phyloP scores from a whole-genome alignment of 768 basidiomycete species.

The Suillus fuscotomentosus region DNA sequence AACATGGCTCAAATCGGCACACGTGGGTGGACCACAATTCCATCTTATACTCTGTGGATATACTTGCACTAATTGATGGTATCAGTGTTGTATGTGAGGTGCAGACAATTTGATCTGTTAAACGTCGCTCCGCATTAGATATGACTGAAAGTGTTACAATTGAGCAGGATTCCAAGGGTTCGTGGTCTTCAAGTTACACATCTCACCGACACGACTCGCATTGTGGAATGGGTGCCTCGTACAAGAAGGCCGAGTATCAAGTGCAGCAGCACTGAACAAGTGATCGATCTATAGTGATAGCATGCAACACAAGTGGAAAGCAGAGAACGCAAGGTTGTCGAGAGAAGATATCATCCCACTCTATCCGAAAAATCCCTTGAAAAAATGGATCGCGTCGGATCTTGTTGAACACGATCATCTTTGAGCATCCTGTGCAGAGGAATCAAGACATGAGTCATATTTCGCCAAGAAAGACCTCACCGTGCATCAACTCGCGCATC shows the following conservation, averaged over 20 bases:
- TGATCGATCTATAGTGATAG: not conserved
- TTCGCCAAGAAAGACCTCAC: conserved; percentile 40
- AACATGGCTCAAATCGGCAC: not conserved
- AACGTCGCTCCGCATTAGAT: not conserved
- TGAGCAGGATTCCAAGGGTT: not conserved
- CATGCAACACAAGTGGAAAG: not conserved
- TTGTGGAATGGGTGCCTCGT: not conserved
- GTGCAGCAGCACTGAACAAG: not conserved
- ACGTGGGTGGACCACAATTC: not conserved
- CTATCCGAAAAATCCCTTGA: conserved; percentile 46
- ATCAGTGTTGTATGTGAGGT: not conserved
- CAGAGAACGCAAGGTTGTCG: not conserved
- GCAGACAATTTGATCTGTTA: not conserved
- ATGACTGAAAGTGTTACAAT: not conserved
- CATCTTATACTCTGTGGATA: not conserved
- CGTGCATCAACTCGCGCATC: conserved; percentile 85
- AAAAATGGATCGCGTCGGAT: conserved; percentile 49
- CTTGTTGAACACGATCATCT: conserved; percentile 73
- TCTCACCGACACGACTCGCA: not conserved
- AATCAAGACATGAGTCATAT: not conserved
- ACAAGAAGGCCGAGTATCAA: not conserved
- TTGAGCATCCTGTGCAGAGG: conserved; percentile 69
- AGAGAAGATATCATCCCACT: conserved; percentile 27
- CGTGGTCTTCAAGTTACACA: not conserved
- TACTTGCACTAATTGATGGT: not conserved